Evolutionary conservation across 305 asterid genomes (phyloP), one percentile per base, ranked within the genome.

Genomic region (Striga hermonthica): DNA sequence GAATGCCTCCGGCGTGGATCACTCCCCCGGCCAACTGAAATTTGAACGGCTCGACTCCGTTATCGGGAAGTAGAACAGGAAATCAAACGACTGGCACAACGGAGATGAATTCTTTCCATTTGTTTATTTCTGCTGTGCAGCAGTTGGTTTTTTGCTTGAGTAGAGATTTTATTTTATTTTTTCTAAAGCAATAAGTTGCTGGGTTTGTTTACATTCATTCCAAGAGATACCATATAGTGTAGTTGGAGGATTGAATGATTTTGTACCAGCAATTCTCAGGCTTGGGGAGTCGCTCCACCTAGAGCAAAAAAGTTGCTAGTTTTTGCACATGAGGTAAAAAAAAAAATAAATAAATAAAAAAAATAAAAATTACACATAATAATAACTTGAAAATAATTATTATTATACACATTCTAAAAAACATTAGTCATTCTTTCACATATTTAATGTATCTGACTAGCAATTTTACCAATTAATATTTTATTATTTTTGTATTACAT

Each of bases 1-100:
- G 78, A 72, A 53, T 65, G 41, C 81, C 85, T 8, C 74, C 82
- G 0, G 56, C 74, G 9, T 80, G 80, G 81, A 38, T 62, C 53
- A 64, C 74, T 48, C 70, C 78, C 38, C 81, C 74, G 22, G 35
- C 72, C 55, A 69, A 41, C 64, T 75, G 63, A 78, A 10, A 11
- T 7, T 9, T 31, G 1, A 1, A 22, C 31, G 31, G 31, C 11
- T 22, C 8, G 1, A n/a, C 28, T 45, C 12, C 9, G 31, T 5
- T n/a, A 1, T 62, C 35, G 43, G 8, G 3, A 1, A 4, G 10
- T 12, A 48, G 36, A 34, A 60, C 11, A 41, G 53, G 10, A 43
- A 60, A 43, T 43, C 40, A 52, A 15, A 14, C 6, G 9, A 48
- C 10, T 14, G 67, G 67, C 14, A 31, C 15, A 47, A 62, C 12